Evolutionary conservation across 495 filamentous ascomycete genomes (phyloP).

Genomic region (Halenospora varia): DNA sequence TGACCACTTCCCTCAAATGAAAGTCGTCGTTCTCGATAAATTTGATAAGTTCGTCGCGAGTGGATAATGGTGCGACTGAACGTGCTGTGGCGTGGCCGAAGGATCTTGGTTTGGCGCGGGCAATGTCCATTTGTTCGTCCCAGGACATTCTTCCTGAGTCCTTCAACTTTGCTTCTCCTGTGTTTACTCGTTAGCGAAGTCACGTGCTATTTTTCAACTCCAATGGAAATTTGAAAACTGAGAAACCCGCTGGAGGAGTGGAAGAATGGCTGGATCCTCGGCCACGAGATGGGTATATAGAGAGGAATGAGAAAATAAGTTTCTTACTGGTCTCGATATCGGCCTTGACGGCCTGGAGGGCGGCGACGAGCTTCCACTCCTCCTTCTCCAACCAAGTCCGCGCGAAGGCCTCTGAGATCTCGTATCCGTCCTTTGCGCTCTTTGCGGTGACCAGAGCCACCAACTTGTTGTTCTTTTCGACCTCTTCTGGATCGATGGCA

Average conservation of each 20-base stretch:
- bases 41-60: background rate
- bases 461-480: background rate
- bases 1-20: background rate
- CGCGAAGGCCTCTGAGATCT: background rate
- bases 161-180: background rate
- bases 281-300: background rate
- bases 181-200: background rate
- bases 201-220: background rate
- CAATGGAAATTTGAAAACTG: too few species aligned
- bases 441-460: background rate
- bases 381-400: background rate
- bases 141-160: background rate
- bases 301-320: background rate
- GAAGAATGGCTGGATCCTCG: background rate
- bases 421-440: background rate
- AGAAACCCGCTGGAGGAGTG: too few species aligned
- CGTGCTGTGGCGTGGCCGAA: background rate
- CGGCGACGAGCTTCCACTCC: background rate
- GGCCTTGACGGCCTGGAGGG: background rate
- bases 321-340: conserved; percentile 4
- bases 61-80: background rate
- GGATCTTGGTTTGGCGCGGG: background rate
- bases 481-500: background rate
- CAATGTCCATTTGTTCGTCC: background rate
- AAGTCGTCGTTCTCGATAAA: background rate